Percentiles rank a stretch among this genome's conserved stretches.
These are phyloP conservation scores for Paratrimastix pyriformis DNA, from an alignment of 78 protist species.

Conservation along the genomic window DNA sequence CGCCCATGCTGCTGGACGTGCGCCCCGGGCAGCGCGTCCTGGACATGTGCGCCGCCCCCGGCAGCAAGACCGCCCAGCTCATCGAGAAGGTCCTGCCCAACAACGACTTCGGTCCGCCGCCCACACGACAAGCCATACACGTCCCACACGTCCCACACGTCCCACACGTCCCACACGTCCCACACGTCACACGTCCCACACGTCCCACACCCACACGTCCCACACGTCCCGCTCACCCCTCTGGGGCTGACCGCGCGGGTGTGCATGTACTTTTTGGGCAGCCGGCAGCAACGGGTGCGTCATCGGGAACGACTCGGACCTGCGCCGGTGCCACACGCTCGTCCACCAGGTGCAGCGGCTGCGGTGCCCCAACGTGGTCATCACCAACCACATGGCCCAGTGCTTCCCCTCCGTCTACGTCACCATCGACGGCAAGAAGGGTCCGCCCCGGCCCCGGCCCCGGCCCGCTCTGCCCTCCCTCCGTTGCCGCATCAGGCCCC, in stretches of 20 bases:
- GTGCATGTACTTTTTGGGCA: conserved; percentile 11
- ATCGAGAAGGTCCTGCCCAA: conserved; percentile 44
- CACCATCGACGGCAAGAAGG: too few relatives aligned
- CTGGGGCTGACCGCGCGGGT: conserved; percentile 32
- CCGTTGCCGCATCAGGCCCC: not conserved
- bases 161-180: conserved; percentile 13
- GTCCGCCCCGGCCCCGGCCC: not conserved
- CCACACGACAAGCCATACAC: not conserved
- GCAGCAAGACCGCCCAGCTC: conserved; percentile 89
- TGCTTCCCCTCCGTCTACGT: conserved; percentile 23
- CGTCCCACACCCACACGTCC: not conserved
- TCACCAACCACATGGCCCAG: conserved; percentile 75
- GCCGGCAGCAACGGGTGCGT: conserved; percentile 41
- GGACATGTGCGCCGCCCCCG: conserved; percentile 99
- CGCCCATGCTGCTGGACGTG: conserved; percentile 20
- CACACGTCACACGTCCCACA: not conserved
- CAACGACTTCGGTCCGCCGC: not conserved
- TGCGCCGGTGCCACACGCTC: conserved; percentile 75
- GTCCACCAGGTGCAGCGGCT: conserved; percentile 49
- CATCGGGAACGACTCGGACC: conserved; percentile 88
- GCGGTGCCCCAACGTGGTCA: conserved; percentile 38
- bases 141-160: not conserved
- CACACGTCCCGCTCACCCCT: too few relatives aligned
- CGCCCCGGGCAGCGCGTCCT: conserved; percentile 40
- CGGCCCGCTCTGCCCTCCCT: not conserved